Conservation (phyloP, 768 basidiomycete species). For the Mycena rebaudengoi region DNA sequence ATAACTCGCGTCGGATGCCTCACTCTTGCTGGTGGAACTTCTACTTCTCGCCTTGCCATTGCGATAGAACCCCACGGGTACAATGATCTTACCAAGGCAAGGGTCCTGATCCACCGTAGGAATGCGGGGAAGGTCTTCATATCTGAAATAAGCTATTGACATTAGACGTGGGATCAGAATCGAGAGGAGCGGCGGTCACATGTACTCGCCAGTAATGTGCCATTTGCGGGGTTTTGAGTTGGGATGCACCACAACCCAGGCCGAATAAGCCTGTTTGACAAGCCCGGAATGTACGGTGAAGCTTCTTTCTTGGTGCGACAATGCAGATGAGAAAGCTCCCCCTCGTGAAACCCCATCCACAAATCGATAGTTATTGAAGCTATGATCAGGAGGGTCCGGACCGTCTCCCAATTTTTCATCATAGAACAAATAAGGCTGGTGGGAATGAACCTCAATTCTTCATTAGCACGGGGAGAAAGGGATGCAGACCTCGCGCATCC, state of each 20-base stretch:
- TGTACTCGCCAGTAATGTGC: constrained; percentile 67
- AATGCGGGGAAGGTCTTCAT: constrained; percentile 54
- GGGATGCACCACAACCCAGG: constrained; percentile 59
- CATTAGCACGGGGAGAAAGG: constrained; percentile 5
- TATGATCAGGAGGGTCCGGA: constrained; percentile 46
- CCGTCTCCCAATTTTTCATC: constrained; percentile 65
- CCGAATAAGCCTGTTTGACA: constrained; percentile 79
- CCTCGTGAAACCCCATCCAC: constrained; percentile 63
- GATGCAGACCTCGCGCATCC: constrained; percentile 63
- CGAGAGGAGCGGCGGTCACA: constrained; percentile 49
- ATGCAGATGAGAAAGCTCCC: constrained; percentile 57
- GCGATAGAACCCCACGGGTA: constrained; percentile 57
- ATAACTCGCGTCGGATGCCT: constrained; percentile 4
- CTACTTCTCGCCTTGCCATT: constrained; percentile 53
- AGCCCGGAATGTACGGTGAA: constrained; percentile 63
- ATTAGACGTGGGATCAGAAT: constrained; percentile 25
- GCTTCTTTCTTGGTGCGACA: constrained; percentile 66
- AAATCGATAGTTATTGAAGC: constrained; percentile 59
- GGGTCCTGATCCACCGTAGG: constrained; percentile 58
- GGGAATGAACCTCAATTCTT: not conserved
- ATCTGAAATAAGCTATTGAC: constrained; percentile 54
- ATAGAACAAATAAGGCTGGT: constrained; percentile 74
- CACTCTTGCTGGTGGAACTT: constrained; percentile 41
- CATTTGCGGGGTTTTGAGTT: constrained; percentile 64
- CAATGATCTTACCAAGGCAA: constrained; percentile 49